Evolutionary conservation across 140 eudicot genomes (phyloP), one percentile per base, ranked within the genome.

Genomic region (Bidens hawaiensis): DNA sequence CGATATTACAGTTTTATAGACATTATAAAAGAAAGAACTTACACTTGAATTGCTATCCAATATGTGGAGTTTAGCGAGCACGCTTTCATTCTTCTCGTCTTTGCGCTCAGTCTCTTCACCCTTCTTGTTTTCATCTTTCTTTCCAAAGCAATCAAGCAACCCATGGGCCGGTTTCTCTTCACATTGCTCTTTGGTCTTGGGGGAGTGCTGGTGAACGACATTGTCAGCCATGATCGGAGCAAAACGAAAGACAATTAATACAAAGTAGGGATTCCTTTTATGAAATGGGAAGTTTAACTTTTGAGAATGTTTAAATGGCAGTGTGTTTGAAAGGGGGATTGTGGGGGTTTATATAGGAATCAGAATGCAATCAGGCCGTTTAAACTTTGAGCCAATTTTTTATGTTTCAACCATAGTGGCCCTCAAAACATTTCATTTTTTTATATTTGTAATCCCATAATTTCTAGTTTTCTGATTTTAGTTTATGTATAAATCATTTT

Each of bases 81-180:
- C 40, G 65, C 71, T 45, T 72, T 72, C 77, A 22, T 42, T 63
- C 23, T 53, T 72, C 19, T 67, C 68, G 13, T 67, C 94, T 31
- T 65, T 45, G 40, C 61, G 21, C 19, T 76, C 62, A 2, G 43
- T 63, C 24, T 66, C 74, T 38, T 46, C 78, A 4, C 70, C 66
- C 42, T 73, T 57, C 0, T 64, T 30, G 53, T 69, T 60, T 16
- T 75, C 83, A 17, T 80, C 78, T 65, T 87, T 76, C 78, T 78
- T 75, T 17, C 85, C 82, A 59, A 78, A 40, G 71, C 83, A 81
- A 54, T 52, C 81, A 15, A 83, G 76, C 73, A 83, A 27, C 1
- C 87, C 94, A 6, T 85, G 80, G 65, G 80, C 84, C 17, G 76
- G 58, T 3, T 53, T 23, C 64, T 80, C 42, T 50, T 24, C 33